Conservation (phyloP, 371 early-diverging fungal species). For the Mucor sp. region DNA sequence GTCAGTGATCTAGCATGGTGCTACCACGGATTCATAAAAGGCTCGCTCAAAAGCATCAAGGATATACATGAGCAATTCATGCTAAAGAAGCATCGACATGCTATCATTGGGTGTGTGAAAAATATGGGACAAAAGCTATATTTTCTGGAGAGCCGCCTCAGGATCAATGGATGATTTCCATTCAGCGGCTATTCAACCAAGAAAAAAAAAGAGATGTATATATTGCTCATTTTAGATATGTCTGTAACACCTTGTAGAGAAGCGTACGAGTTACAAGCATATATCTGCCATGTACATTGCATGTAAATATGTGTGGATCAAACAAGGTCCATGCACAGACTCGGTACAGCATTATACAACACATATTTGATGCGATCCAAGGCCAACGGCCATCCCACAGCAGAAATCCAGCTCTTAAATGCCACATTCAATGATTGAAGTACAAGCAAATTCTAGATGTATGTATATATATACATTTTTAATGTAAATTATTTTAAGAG, state of each 20-base stretch:
- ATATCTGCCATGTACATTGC: neutral
- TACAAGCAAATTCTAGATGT: neutral
- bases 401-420: neutral
- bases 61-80: neutral
- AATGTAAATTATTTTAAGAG: neutral
- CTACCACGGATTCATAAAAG: neutral
- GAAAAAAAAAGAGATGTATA: slow-evolving; percentile 1
- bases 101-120: neutral
- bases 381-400: neutral
- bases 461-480: slow-evolving; percentile 1
- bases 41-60: neutral
- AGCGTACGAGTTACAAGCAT: neutral
- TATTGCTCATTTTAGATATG: slow-evolving; percentile 1
- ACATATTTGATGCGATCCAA: neutral
- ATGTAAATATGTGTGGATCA: neutral
- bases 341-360: neutral
- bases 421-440: neutral
- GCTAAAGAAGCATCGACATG: neutral
- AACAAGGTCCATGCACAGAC: neutral
- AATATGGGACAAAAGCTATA: slow-evolving; percentile 1
- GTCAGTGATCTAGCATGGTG: neutral
- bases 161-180: neutral
- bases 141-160: neutral
- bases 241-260: neutral
- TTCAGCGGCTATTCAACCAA: neutral